Evolutionary conservation across 2,329 filamentous ascomycete genomes (phyloP).

Genomic region (Penicillium sp.): DNA sequence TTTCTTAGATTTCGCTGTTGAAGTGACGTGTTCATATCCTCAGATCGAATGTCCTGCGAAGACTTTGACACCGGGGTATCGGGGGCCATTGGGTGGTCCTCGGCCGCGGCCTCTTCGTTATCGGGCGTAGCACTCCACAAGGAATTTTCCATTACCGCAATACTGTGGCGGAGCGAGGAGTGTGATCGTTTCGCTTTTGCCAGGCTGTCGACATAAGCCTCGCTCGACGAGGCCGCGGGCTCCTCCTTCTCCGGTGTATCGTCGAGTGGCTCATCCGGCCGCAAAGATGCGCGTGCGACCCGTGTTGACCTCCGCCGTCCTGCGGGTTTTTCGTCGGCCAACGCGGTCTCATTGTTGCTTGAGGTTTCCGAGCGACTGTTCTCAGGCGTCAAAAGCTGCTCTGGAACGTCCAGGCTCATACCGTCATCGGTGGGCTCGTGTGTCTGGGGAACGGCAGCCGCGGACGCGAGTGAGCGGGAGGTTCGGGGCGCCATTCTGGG

Average conservation of each 20-base stretch:
- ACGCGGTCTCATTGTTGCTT: slow-evolving; percentile 42
- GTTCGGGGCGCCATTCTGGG: slow-evolving; percentile 34
- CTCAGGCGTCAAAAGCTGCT: slow-evolving; percentile 46
- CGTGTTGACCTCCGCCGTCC: slow-evolving; percentile 40
- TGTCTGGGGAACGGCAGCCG: slow-evolving; percentile 32
- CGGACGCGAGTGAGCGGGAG: slow-evolving; percentile 33
- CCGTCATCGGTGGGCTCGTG: slow-evolving; percentile 32
- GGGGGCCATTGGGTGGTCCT: slow-evolving; percentile 31
- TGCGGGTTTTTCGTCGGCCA: slow-evolving; percentile 35
- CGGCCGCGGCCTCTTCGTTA: slow-evolving; percentile 19
- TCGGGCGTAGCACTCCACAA: slow-evolving; percentile 29
- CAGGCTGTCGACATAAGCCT: slow-evolving; percentile 42
- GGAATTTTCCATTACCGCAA: slow-evolving; percentile 43
- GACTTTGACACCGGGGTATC: slow-evolving; percentile 39
- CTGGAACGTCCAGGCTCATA: slow-evolving; percentile 38
- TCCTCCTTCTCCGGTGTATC: slow-evolving; percentile 27
- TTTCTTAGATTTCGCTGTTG: slow-evolving; percentile 34
- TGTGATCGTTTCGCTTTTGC: slow-evolving; percentile 36
- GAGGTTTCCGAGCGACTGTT: slow-evolving; percentile 48
- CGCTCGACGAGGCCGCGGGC: slow-evolving; percentile 22
- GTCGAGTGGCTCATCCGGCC: slow-evolving; percentile 31
- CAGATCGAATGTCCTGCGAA: slow-evolving; percentile 30
- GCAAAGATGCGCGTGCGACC: slow-evolving; percentile 43
- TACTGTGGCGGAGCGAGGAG: slow-evolving; percentile 42
- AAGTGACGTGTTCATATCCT: slow-evolving; percentile 28